phyloP scores from a whole-genome alignment of 225 moss, liverwort and hornwort species.

The Pleurozium schreberi region DNA sequence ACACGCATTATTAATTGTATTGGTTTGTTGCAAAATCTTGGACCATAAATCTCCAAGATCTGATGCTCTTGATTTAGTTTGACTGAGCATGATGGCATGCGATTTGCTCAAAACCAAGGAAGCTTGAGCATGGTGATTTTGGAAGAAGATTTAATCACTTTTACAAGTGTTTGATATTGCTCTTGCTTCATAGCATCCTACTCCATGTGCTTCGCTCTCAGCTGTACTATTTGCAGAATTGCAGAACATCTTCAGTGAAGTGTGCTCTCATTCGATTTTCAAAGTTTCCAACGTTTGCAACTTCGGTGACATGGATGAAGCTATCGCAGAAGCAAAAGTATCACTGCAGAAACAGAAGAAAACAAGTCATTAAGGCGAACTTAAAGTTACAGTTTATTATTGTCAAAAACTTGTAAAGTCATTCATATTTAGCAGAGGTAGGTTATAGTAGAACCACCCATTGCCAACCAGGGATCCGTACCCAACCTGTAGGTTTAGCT shows the following conservation, averaged over 20 bases:
- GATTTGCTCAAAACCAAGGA: no score
- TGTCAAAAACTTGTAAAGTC: no score
- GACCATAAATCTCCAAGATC: not conserved
- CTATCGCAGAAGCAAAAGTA: not conserved
- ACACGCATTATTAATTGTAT: not conserved
- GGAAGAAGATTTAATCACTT: not conserved
- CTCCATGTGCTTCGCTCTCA: not conserved
- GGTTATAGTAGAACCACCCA: no score
- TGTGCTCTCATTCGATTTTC: not conserved
- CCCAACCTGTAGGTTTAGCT: no score
- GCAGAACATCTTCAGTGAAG: not conserved
- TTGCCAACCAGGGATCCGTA: no score
- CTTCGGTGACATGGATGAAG: not conserved
- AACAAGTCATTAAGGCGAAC: not conserved
- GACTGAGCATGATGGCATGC: no score
- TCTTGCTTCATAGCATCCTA: not conserved
- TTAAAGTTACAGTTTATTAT: no score
- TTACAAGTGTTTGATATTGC: not conserved
- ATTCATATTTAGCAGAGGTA: not conserved
- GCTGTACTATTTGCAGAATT: not conserved
- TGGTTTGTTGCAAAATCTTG: not conserved
- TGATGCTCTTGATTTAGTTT: not conserved
- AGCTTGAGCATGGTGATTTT: no score
- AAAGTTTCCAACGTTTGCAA: not conserved
- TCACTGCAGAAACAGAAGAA: not conserved